Conservation (phyloP, 2,329 filamentous ascomycete genomes). For the Botrytis paeoniae region DNA sequence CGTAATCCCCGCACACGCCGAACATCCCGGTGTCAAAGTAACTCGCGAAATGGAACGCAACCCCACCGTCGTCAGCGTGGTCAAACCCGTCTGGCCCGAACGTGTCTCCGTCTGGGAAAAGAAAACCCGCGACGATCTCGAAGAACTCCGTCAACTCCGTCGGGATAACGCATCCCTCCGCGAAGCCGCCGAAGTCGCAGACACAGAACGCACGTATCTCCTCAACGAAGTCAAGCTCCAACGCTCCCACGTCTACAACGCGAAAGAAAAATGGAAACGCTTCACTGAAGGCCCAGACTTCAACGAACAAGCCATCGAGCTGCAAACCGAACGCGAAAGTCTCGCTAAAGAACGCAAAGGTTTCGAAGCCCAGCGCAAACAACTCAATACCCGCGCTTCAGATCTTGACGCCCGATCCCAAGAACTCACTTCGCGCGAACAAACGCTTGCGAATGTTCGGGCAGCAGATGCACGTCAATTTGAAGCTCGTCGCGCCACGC, state of each 20-base stretch:
- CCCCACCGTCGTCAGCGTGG: conserved; percentile 41
- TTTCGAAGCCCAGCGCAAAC: neutral
- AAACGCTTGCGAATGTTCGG: neutral
- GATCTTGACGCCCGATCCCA: neutral
- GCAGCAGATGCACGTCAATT: neutral
- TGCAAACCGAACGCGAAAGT: neutral
- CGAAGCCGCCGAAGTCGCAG: conserved; percentile 8
- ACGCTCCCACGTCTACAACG: neutral
- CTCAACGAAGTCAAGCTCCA: conserved; percentile 9
- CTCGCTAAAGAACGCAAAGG: neutral
- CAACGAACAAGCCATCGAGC: neutral
- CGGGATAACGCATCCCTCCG: neutral
- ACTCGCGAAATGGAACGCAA: conserved; percentile 47
- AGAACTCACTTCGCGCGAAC: neutral
- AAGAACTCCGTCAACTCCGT: conserved; percentile 22
- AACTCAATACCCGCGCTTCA: neutral
- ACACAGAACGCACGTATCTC: conserved; percentile 2
- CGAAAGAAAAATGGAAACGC: neutral
- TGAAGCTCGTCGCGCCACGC: neutral
- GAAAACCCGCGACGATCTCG: conserved; percentile 27
- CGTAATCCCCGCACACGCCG: conserved; percentile 49
- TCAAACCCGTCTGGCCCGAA: conserved; percentile 35
- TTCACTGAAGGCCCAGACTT: neutral
- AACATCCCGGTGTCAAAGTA: conserved; percentile 45
- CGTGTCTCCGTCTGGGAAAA: conserved; percentile 32